Evolutionary conservation across 139 green algal genomes (phyloP).

Genomic region (Chlamydomonas sp.): DNA sequence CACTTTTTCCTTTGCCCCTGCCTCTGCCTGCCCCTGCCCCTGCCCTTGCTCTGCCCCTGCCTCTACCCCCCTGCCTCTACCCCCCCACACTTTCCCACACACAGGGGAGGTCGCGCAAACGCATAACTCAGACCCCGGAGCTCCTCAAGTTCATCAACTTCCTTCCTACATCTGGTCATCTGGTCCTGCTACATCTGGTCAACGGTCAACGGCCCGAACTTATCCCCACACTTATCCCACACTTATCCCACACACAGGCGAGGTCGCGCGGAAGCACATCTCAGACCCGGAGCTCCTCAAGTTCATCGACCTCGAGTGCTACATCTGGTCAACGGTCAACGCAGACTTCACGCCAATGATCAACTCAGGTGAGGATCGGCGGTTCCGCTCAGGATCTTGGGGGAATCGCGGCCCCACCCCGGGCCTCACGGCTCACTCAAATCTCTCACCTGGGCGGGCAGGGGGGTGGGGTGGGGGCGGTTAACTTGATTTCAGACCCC

Average conservation of each 20-base stretch:
- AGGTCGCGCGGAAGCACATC: constrained; percentile 79
- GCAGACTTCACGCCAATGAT: constrained; percentile 91
- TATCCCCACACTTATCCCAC: neutral
- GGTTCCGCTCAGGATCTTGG: no score
- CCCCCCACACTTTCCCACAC: neutral
- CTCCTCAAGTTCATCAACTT: neutral
- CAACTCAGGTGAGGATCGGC: constrained; percentile 71
- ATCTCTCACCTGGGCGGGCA: no score
- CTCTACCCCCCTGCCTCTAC: neutral
- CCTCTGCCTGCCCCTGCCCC: no score
- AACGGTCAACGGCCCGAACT: neutral
- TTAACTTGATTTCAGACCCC: no score
- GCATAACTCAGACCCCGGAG: neutral
- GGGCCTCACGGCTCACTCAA: no score
- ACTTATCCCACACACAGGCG: constrained; percentile 25
- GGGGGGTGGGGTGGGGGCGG: no score
- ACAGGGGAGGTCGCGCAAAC: neutral
- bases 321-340: constrained; percentile 84
- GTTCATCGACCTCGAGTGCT: constrained; percentile 97
- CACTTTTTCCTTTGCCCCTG: no score
- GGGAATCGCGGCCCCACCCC: no score
- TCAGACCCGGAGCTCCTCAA: constrained; percentile 81
- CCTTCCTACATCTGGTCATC: neutral
- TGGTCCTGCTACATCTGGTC: neutral
- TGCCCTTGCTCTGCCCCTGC: no score